Base-by-base conservation (phyloP, 306 rosid species). In the Sechiopsis laciniata region DNA sequence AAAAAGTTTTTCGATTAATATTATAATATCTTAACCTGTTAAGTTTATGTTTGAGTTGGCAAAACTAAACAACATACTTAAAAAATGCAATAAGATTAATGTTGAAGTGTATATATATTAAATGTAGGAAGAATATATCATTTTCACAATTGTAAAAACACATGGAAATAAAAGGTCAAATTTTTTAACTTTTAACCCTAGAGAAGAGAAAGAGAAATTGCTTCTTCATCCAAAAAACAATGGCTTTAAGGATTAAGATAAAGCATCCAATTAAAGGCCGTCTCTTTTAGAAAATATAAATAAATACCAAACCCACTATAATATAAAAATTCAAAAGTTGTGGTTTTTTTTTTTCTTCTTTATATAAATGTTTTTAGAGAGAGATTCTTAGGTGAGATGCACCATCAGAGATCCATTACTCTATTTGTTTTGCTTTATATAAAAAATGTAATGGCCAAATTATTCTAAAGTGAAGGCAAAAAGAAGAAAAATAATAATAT, bases 381-480 rank as follows among this genome's bases (percentile, higher is more conserved):
- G 72, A 67, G 72, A 67, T 67, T 46, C 72, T 42, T 10, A 67
- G 72, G 55, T 67, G 72, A 67, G 55, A 67, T 46, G 72, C 72
- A 67, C 12, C n/a, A 67, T 67, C 72, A 45, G 55, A 67, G 10
- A 67, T 20, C 72, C 72, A 67, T 67, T 46, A 67, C 72, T 67
- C 46, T 67, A 48, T 67, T 5, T 67, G 48, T 42, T 42, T 65
- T 65, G 26, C 29, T 65, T 60, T 66, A 9, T 57, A 19, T 17
- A 17, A 9, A 17, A 7, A 40, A 19, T 35, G 42, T 8, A 37
- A 37, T n/a, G 51, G 53, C 71, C 29, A 66, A 64, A 37, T 37
- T 9, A 51, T 10, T 21, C 24, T 57, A 57, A 57, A 63, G 12
- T n/a, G 15, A 8, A 64, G 32, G 10, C 16, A 65, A 40, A 64